Conservation (phyloP, 164 flowering plant species). For the Magnolia kwangsiensis region DNA sequence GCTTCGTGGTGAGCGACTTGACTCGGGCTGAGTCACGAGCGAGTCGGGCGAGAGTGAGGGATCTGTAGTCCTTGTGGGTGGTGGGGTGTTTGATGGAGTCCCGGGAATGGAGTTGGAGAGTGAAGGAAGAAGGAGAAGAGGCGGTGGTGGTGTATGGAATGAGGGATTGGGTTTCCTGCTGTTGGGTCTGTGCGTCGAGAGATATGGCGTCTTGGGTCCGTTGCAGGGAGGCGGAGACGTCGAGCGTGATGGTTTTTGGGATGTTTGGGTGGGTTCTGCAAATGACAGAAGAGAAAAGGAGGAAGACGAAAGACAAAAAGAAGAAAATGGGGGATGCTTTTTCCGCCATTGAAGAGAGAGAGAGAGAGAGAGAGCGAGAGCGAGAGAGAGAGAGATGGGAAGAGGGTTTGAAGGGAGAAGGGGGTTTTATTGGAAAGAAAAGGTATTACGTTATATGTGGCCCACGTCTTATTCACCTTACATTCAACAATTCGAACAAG, state of each 20-base stretch:
- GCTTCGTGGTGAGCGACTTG: constrained; percentile 38
- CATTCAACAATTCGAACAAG: not conserved
- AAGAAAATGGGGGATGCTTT: not conserved
- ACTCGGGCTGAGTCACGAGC: constrained; percentile 69
- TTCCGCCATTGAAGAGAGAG: constrained; percentile 13
- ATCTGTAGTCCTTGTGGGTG: constrained; percentile 47
- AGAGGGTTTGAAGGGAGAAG: not conserved
- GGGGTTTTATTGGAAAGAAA: not conserved
- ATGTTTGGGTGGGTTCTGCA: constrained; percentile 8
- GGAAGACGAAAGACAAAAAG: not conserved
- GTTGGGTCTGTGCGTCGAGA: constrained; percentile 2
- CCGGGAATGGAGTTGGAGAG: constrained; percentile 33
- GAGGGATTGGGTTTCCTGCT: constrained; percentile 10
- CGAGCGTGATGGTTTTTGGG: constrained; percentile 35
- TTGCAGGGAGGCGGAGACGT: constrained; percentile 45
- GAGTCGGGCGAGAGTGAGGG: constrained; percentile 47
- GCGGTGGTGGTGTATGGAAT: constrained; percentile 7
- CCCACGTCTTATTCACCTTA: not conserved
- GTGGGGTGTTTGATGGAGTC: constrained; percentile 18
- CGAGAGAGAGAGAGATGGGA: not conserved
- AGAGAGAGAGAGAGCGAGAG: constrained; percentile 2
- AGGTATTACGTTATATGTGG: not conserved
- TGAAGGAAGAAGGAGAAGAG: constrained; percentile 21
- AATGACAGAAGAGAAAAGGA: not conserved
- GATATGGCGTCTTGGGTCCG: constrained; percentile 32